Conservation (phyloP, 164 flowering plant genomes). For the Sextonia rubra region DNA sequence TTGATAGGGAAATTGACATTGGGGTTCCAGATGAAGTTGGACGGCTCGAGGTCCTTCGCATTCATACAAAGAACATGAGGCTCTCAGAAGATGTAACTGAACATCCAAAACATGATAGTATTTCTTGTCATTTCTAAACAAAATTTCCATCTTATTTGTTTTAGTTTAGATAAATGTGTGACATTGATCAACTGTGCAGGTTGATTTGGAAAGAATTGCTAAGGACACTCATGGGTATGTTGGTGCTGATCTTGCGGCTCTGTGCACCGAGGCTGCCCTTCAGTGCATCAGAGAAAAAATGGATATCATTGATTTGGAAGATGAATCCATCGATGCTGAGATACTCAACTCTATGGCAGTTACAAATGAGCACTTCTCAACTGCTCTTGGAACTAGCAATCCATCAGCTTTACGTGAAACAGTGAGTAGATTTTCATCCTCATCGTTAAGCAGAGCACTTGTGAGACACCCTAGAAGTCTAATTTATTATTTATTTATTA, state of each 20-base stretch:
- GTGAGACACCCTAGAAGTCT: not conserved
- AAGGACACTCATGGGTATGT: constrained; percentile 85
- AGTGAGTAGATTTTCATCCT: constrained; percentile 7
- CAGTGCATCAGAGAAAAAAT: constrained; percentile 90
- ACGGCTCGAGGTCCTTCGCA: constrained; percentile 84
- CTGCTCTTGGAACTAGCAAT: constrained; percentile 84
- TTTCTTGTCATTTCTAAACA: not conserved
- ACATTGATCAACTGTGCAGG: constrained; percentile 30
- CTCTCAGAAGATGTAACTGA: constrained; percentile 66
- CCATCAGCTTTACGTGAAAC: constrained; percentile 75
- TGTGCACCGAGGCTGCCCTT: constrained; percentile 83
- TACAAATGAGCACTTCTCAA: constrained; percentile 71
- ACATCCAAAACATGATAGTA: not conserved
- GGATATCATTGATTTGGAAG: constrained; percentile 87
- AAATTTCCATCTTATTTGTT: not conserved
- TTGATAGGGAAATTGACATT: constrained; percentile 81
- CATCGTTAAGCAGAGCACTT: too few species aligned
- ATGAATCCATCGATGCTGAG: constrained; percentile 80
- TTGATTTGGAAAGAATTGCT: constrained; percentile 66
- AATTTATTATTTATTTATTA: not conserved
- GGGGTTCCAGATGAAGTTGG: constrained; percentile 93
- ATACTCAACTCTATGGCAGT: constrained; percentile 85
- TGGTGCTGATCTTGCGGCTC: constrained; percentile 83
- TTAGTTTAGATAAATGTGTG: not conserved
- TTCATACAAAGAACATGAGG: constrained; percentile 90